These are phyloP conservation scores for Carallia pectinifolia DNA, from an alignment of 345 rosid species.

Conservation along the genomic window DNA sequence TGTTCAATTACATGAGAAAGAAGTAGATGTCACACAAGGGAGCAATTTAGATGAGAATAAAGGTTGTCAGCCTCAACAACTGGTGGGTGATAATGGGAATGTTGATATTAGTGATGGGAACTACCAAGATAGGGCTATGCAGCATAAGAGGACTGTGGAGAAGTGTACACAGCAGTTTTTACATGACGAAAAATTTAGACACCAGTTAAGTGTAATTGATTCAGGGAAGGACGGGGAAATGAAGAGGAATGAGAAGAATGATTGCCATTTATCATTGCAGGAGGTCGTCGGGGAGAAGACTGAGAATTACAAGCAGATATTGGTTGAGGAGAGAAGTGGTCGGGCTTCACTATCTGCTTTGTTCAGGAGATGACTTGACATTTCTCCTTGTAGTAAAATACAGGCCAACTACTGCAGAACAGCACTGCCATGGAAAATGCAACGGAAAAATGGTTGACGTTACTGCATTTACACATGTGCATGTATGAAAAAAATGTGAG, in stretches of 20 bases:
- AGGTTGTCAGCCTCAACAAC: neutral
- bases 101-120: neutral
- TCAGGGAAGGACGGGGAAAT: neutral
- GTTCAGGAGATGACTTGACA: conserved; percentile 30
- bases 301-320: conserved; percentile 17
- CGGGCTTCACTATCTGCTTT: conserved; percentile 38
- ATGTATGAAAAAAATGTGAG: no score
- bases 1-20: neutral
- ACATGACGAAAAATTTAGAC: conserved; percentile 10
- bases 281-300: conserved; percentile 19
- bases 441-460: no score
- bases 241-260: conserved; percentile 2
- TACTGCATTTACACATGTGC: no score
- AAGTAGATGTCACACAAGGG: neutral
- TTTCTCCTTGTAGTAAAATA: neutral
- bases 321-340: conserved; percentile 18
- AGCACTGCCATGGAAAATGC: neutral
- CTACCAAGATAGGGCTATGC: neutral
- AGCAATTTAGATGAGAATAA: neutral
- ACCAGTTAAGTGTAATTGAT: conserved; percentile 6
- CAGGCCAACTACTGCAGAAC: neutral
- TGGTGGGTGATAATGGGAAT: neutral
- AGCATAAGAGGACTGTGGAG: neutral
- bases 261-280: neutral
- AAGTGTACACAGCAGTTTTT: neutral